Conservation (phyloP, 345 rosid genomes). For the Camelina neglecta region DNA sequence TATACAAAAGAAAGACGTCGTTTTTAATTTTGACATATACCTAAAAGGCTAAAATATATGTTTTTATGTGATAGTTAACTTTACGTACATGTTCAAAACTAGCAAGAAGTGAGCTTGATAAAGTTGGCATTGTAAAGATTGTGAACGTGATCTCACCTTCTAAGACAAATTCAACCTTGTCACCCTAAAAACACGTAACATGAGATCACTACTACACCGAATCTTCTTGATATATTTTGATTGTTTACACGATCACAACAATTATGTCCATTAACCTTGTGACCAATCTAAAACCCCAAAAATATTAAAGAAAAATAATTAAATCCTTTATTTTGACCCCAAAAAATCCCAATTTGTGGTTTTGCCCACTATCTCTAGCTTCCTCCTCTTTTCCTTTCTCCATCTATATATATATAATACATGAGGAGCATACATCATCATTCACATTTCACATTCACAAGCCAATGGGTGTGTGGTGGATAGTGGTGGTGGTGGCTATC, state of each 20-base stretch:
- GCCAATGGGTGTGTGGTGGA: constrained; percentile 37
- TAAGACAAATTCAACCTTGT: constrained; percentile 24
- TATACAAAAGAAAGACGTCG: constrained; percentile 8
- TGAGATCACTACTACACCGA: constrained; percentile 33
- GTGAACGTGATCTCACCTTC: constrained; percentile 31
- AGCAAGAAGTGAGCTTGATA: constrained; percentile 22
- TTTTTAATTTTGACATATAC: constrained; percentile 12
- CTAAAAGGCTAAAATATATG: neutral
- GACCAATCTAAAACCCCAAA: neutral
- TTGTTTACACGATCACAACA: constrained; percentile 30
- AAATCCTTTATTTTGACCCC: constrained; percentile 6
- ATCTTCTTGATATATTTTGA: constrained; percentile 35
- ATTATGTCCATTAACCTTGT: constrained; percentile 29
- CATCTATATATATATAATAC: neutral
- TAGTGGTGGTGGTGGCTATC: constrained; percentile 28
- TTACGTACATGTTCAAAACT: constrained; percentile 14
- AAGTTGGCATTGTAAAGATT: constrained; percentile 35
- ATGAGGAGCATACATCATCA: constrained; percentile 3
- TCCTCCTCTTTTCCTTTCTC: neutral
- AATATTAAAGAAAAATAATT: neutral
- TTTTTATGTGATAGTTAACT: constrained; percentile 15
- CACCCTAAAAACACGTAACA: constrained; percentile 38
- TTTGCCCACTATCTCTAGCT: constrained; percentile 9
- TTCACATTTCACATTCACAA: constrained; percentile 29
- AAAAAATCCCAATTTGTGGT: constrained; percentile 11